A percentile compares a stretch with the other conserved stretches of the same genome.
phyloP scores from a whole-genome alignment of 1,284 basidiomycete species.

The Cutaneotrichosporon curvatum region DNA sequence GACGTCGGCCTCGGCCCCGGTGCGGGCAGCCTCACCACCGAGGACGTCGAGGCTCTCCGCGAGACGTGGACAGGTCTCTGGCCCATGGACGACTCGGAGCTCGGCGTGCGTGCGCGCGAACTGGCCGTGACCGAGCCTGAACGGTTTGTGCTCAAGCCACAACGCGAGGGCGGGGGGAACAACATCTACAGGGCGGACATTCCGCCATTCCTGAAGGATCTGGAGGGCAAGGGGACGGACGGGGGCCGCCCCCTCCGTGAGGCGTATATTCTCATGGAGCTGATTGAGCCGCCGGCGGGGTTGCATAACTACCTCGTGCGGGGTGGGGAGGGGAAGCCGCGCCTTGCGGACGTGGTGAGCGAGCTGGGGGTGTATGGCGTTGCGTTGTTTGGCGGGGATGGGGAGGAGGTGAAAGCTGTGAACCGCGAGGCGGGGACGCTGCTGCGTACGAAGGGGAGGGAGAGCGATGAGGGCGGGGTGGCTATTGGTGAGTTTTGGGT shows the following conservation, averaged over 20 bases:
- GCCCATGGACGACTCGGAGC: constrained; percentile 48
- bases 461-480: constrained; percentile 90
- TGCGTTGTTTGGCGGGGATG: constrained; percentile 59
- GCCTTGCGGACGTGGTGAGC: constrained; percentile 66
- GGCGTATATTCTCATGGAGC: constrained; percentile 90
- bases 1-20: constrained; percentile 44
- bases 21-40: constrained; percentile 42
- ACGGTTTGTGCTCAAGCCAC: constrained; percentile 83
- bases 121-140: constrained; percentile 54
- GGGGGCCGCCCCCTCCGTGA: constrained; percentile 32
- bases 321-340: constrained; percentile 40
- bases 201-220: constrained; percentile 61
- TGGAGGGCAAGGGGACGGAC: constrained; percentile 48
- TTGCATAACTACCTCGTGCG: constrained; percentile 68
- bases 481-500: constrained; percentile 72
- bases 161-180: constrained; percentile 94
- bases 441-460: constrained; percentile 83
- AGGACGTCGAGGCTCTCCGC: constrained; percentile 53
- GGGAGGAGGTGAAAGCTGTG: constrained; percentile 33
- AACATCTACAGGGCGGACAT: constrained; percentile 87
- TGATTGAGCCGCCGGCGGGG: constrained; percentile 69
- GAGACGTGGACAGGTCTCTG: constrained; percentile 75
- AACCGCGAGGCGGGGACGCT: constrained; percentile 75
- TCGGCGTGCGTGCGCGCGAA: constrained; percentile 50
- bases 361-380: constrained; percentile 92